Base-by-base conservation (phyloP, 257 asterid species). In the Agastache rugosa region DNA sequence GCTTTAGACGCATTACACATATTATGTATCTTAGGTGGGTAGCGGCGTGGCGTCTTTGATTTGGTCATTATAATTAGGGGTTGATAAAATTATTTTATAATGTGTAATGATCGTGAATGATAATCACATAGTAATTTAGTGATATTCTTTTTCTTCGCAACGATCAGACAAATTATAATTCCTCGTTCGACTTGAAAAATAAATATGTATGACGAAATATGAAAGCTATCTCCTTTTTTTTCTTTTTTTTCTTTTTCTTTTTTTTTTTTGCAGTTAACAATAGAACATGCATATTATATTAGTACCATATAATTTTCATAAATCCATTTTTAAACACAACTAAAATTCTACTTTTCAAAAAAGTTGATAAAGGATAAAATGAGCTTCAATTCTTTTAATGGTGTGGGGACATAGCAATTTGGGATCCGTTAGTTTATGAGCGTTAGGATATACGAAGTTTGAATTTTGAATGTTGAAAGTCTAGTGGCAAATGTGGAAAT, bases 371-470 rank as follows among this genome's bases (percentile, higher is more conserved):
- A 25, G 44, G 27, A 50, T n/a, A 2, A 41, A 56, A 9, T 20
- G 47, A 27, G 22, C 4, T 63, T 44, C 23, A 1, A 16, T 16
- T 4, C 22, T 19, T 14, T 53, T 66, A 25, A 69, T 55, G 14
- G 12, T 25, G 71, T 77, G 79, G 85, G 85, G 85, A 41, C 77
- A 77, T 11, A n/a, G 35, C 7, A 48, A 55, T 42, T 68, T 0
- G 48, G 42, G 53, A 69, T 61, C 82, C 82, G 85, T 81, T 81
- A 20, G 74, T 9, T 71, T 61, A 47, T 17, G 54, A 71, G 59
- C 75, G 67, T 73, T 73, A 34, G 19, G 8, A 2, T 15, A 45
- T 39, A 27, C 19, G 42, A 56, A 74, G 77, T 71, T 81, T 77
- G 66, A 61, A 76, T 51, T 77, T 81, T 81, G 80, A 77, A 81